These are phyloP conservation scores for Flaveria ramosissima DNA, from an alignment of 129 eudicot genomes.

Conservation along the genomic window DNA sequence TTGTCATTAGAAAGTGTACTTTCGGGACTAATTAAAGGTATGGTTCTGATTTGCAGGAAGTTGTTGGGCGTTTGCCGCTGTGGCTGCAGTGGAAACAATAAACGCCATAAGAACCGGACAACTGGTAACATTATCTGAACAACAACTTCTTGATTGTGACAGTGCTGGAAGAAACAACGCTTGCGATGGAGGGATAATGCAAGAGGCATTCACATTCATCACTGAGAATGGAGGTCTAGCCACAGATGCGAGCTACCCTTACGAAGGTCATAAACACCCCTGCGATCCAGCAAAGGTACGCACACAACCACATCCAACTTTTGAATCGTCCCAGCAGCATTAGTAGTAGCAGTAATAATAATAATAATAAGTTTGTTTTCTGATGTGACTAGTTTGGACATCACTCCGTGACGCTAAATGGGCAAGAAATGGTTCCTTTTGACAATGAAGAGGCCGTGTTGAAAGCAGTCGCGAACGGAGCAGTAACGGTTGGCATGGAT, in stretches of 20 bases:
- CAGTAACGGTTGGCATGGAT: constrained; percentile 57
- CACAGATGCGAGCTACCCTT: constrained; percentile 61
- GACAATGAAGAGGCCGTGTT: constrained; percentile 51
- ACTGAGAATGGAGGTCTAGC: constrained; percentile 56
- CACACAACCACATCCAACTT: too few species aligned
- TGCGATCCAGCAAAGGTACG: constrained; percentile 59
- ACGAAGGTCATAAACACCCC: constrained; percentile 46
- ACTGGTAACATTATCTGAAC: constrained; percentile 62
- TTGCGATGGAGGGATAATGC: constrained; percentile 75
- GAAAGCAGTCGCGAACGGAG: constrained; percentile 67
- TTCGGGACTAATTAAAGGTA: too few species aligned
- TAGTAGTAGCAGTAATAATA: too few species aligned
- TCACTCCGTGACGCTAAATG: constrained; percentile 41
- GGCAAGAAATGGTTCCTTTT: constrained; percentile 50
- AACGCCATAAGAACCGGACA: constrained; percentile 61
- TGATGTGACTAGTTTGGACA: constrained; percentile 15
- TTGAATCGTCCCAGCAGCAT: too few species aligned
- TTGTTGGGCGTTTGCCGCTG: constrained; percentile 81
- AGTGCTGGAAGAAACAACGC: constrained; percentile 48
- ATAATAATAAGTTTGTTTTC: too few species aligned
- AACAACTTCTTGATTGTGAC: constrained; percentile 79
- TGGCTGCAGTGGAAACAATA: constrained; percentile 65
- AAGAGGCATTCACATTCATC: constrained; percentile 56
- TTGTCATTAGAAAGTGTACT: too few species aligned
- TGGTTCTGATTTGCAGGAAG: constrained; percentile 44